A percentile compares a stretch with the other conserved stretches of the same genome.
Conservation (phyloP, 768 basidiomycete genomes). For the Macrocybe gigantea region DNA sequence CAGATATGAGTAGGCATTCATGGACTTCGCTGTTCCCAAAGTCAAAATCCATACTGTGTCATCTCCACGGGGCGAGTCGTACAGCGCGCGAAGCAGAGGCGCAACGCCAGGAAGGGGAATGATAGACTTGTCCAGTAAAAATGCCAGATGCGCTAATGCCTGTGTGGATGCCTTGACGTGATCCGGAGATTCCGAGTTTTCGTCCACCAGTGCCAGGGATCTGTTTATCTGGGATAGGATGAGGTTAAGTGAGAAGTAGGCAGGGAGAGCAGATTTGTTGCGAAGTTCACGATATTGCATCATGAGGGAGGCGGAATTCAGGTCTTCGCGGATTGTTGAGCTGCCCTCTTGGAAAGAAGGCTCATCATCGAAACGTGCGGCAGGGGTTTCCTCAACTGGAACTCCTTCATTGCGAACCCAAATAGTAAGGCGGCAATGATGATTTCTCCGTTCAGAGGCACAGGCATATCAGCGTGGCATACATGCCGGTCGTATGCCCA, state of each 20-base stretch:
- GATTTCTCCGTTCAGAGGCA: slow-evolving; percentile 78
- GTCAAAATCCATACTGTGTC: background rate
- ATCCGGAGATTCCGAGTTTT: background rate
- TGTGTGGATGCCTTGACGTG: background rate
- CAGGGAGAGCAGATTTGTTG: too few species aligned
- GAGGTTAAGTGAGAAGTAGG: too few species aligned
- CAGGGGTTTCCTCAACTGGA: slow-evolving; percentile 28
- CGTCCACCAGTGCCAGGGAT: too few species aligned
- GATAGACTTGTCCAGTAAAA: background rate
- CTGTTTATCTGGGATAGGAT: too few species aligned
- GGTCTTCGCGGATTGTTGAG: slow-evolving; percentile 1
- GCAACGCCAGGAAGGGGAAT: background rate
- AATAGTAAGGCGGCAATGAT: slow-evolving; percentile 71
- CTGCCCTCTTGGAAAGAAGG: slow-evolving; percentile 8
- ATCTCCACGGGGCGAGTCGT: background rate
- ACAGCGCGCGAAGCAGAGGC: background rate
- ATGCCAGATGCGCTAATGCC: background rate
- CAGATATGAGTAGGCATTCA: background rate
- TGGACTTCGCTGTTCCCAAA: background rate
- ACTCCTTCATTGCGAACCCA: slow-evolving; percentile 58
- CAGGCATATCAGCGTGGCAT: slow-evolving; percentile 51
- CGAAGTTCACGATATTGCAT: background rate
- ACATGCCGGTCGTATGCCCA: slow-evolving; percentile 54
- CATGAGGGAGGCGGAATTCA: background rate
- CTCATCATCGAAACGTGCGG: slow-evolving; percentile 13